Evolutionary conservation across 23 red algal species (phyloP), one percentile per base, ranked within the genome.

Genomic region (Gracilariopsis chorda): DNA sequence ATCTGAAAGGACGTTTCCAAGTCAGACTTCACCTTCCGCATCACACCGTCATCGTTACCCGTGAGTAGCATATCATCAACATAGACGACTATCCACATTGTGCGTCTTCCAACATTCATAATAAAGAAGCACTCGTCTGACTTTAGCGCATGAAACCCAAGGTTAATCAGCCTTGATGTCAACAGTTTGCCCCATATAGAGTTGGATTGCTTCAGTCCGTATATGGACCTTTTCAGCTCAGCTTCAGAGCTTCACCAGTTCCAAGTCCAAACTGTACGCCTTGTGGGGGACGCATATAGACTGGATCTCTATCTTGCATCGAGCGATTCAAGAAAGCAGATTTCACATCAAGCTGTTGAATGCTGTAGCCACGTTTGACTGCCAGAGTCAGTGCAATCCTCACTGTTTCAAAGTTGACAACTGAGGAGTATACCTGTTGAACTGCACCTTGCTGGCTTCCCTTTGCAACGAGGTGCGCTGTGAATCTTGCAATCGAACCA

Each of bases 281-380:
- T 0, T 79, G 7, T 16, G 74, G 74, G 13, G 53, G 53, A 9
- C 10, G 25, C 1, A 79, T 79, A 45, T 51, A 55, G 0, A 79
- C 29, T 13, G 8, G 0, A 11, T 79, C 44, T 6, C 0, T 28
- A 9, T 79, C 2, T 7, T 49, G 20, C 9, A 79, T 20, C 0
- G 12, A 7, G 10, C 1, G 42, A 52, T 79, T 79, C 12, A 79
- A 28, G 47, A 79, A 79, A 28, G 74, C 48, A 51, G 13, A 52
- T 49, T 79, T 79, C 0, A 79, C 74, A 52, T 79, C 47, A 7
- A 79, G 16, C 9, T 79, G 74, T 16, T 79, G 41, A 16, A 55
- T 23, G 0, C 14, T n/a, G 24, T 13, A 1, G 0, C 43, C 37
- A 23, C 6, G 7, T 32, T 6, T n/a, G 12, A 13, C 9, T 17